These are phyloP conservation scores for Suhomyces sp. DNA, from an alignment of 805 yeast genomes.

Conservation along the genomic window DNA sequence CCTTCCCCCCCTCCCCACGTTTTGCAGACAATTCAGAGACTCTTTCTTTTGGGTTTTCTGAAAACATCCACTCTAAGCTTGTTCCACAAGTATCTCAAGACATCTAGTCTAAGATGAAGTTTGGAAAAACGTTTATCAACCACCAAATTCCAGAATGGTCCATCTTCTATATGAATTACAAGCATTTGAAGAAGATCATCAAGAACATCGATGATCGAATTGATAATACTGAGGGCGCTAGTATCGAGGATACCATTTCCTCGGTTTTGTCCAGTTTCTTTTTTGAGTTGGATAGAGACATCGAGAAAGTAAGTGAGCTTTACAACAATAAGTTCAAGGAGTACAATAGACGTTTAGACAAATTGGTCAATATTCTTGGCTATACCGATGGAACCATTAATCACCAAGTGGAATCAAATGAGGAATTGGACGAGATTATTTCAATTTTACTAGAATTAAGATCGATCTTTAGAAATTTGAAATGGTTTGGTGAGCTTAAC, in stretches of 20 bases:
- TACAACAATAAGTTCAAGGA: conserved; percentile 72
- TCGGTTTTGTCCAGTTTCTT: conserved; percentile 63
- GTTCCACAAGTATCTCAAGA: not conserved
- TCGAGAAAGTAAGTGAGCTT: conserved; percentile 78
- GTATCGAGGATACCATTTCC: conserved; percentile 18
- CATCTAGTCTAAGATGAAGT: conserved; percentile 51
- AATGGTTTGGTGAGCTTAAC: conserved; percentile 93
- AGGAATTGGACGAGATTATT: conserved; percentile 41
- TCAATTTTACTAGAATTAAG: conserved; percentile 70
- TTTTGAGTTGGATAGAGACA: conserved; percentile 72
- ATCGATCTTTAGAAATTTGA: conserved; percentile 72
- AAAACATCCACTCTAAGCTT: not conserved
- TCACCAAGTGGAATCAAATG: conserved; percentile 35
- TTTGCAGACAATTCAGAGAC: conserved; percentile 1
- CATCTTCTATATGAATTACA: conserved; percentile 78
- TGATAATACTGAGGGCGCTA: conserved; percentile 31
- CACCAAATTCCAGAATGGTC: conserved; percentile 97
- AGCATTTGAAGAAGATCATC: conserved; percentile 75
- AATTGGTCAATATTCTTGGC: conserved; percentile 37
- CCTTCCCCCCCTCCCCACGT: conserved; percentile 2
- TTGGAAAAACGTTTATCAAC: conserved; percentile 71
- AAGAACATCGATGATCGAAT: conserved; percentile 51
- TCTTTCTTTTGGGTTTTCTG: not conserved
- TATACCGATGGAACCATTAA: conserved; percentile 20
- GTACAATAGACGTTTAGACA: conserved; percentile 65